These are phyloP conservation scores for Blastobotrys peoriensis DNA, from an alignment of 805 yeast genomes.

Conservation along the genomic window DNA sequence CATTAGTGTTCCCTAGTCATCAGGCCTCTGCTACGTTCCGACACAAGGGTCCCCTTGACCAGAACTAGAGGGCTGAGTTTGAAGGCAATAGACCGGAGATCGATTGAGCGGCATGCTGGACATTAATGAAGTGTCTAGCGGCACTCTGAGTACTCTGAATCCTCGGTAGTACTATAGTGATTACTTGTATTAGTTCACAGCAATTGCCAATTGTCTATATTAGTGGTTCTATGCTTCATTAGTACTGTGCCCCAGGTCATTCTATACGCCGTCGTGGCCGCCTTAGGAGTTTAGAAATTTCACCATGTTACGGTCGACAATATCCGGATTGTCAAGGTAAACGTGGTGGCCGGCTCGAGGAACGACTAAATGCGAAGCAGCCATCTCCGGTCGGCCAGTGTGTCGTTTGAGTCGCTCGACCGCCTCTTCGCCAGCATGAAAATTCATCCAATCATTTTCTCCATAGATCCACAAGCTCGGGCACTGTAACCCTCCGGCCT, in stretches of 20 bases:
- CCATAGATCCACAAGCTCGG: constrained; percentile 85
- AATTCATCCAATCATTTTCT: constrained; percentile 62
- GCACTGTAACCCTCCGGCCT: constrained; percentile 41
- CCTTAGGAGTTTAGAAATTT: too few relatives aligned
- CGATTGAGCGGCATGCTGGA: too few relatives aligned
- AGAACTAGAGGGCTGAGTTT: too few relatives aligned
- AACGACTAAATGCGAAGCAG: constrained; percentile 31
- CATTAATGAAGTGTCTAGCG: too few relatives aligned
- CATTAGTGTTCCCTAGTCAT: constrained; percentile 75
- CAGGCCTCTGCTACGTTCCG: constrained; percentile 68
- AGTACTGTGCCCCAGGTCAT: too few relatives aligned
- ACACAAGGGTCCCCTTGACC: constrained; percentile 36
- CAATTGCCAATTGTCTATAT: too few relatives aligned
- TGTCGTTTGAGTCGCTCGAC: constrained; percentile 18
- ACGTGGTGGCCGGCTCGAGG: constrained; percentile 65
- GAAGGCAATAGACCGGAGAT: too few relatives aligned
- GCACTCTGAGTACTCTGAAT: too few relatives aligned
- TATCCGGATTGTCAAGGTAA: constrained; percentile 51
- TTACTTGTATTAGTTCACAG: too few relatives aligned
- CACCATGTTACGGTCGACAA: neutral
- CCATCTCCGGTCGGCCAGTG: constrained; percentile 16
- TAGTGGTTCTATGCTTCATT: too few relatives aligned
- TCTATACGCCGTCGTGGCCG: too few relatives aligned
- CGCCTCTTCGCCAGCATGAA: constrained; percentile 34
- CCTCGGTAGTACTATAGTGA: too few relatives aligned